Percentiles rank a stretch among this genome's conserved stretches.
Conservation (phyloP, 345 rosid genomes). For the Lepidium didymum region DNA sequence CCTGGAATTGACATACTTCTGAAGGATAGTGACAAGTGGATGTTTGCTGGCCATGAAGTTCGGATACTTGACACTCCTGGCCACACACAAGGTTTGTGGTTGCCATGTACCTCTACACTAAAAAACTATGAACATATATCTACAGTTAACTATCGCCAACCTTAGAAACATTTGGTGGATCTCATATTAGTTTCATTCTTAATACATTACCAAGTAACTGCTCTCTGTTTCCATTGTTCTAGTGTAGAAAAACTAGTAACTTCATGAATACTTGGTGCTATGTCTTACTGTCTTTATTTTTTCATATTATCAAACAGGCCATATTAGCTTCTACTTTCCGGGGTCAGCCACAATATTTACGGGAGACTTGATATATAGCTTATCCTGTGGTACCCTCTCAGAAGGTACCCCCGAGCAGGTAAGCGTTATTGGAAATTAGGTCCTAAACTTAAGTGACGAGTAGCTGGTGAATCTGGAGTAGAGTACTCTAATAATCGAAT, state of each 20-base stretch:
- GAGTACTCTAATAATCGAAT: neutral
- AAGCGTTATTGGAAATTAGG: neutral
- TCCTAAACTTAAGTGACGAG: neutral
- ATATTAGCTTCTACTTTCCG: constrained; percentile 91
- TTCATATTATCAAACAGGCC: constrained; percentile 50
- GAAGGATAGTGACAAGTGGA: constrained; percentile 90
- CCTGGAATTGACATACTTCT: constrained; percentile 89
- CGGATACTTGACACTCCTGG: constrained; percentile 88
- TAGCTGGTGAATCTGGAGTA: neutral
- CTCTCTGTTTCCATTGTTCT: neutral
- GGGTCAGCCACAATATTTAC: constrained; percentile 80
- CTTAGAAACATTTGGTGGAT: neutral
- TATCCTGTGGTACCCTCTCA: constrained; percentile 91
- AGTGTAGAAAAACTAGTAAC: neutral
- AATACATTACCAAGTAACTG: neutral
- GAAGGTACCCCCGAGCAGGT: constrained; percentile 96
- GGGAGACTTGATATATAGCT: constrained; percentile 91
- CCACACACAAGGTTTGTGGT: constrained; percentile 72
- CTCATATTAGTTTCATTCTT: neutral
- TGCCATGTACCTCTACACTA: neutral
- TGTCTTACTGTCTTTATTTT: constrained; percentile 1
- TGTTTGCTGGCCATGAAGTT: constrained; percentile 98
- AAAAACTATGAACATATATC: neutral
- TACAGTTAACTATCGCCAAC: neutral
- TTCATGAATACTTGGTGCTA: neutral